Conservation (phyloP, 148 eudicot species). For the Vaccinium vitisidaea region DNA sequence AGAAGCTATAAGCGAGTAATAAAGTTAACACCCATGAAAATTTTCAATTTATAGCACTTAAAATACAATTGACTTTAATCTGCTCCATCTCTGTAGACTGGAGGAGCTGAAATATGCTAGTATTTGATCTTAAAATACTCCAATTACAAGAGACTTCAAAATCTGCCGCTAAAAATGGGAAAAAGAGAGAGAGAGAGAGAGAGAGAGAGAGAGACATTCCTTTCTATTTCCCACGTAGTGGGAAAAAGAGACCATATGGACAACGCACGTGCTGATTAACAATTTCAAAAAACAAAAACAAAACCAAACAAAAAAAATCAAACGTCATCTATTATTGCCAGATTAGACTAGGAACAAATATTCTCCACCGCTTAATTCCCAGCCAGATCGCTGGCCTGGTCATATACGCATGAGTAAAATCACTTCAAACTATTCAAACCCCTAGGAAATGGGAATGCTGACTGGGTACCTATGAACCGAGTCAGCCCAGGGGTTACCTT, state of each 20-base stretch:
- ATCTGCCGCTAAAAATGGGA: neutral
- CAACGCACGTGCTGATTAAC: neutral
- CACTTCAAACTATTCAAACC: neutral
- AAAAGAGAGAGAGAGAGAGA: neutral
- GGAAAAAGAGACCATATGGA: neutral
- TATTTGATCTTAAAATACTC: neutral
- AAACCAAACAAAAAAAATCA: neutral
- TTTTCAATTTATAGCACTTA: neutral
- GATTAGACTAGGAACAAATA: neutral
- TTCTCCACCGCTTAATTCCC: neutral
- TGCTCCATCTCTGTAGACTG: neutral
- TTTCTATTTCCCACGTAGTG: neutral
- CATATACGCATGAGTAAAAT: neutral
- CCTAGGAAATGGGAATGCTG: slow-evolving; percentile 32
- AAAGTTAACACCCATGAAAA: neutral
- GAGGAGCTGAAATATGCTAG: neutral
- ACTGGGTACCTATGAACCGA: slow-evolving; percentile 61
- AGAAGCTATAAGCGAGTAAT: too few species aligned
- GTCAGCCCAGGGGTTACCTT: slow-evolving; percentile 71
- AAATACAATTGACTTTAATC: neutral
- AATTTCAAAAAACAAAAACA: neutral
- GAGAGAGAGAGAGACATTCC: neutral
- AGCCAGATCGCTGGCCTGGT: neutral
- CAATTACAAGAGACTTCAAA: neutral
- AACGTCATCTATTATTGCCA: neutral